phyloP scores from a whole-genome alignment of 306 rosid genomes.

The Malus fusca region DNA sequence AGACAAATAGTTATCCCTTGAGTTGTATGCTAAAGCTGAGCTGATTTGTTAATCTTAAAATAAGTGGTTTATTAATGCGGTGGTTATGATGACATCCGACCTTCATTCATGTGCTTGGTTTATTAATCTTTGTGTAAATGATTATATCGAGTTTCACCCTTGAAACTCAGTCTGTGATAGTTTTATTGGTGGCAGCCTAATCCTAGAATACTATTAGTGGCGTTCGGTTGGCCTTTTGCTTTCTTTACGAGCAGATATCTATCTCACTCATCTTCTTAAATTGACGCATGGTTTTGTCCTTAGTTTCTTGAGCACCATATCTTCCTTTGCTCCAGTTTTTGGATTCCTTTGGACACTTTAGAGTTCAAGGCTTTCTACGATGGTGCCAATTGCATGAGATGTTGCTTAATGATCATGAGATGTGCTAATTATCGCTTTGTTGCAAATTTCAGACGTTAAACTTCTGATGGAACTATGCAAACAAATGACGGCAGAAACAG shows the following conservation, averaged over 20 bases:
- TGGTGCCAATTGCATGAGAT: not conserved
- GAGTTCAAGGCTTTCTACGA: not conserved
- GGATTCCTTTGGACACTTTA: not conserved
- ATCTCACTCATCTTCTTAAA: not conserved
- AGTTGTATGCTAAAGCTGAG: not conserved
- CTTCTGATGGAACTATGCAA: constrained; percentile 37
- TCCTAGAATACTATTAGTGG: not conserved
- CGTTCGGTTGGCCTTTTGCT: not conserved
- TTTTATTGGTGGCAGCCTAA: not conserved
- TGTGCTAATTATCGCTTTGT: not conserved
- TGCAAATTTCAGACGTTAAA: constrained; percentile 61
- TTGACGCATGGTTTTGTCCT: not conserved
- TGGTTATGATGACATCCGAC: not conserved
- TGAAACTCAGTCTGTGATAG: not conserved
- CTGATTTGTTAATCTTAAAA: not conserved
- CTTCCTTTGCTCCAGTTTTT: not conserved
- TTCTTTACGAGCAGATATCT: not conserved
- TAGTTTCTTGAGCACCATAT: not conserved
- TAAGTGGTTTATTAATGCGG: not conserved
- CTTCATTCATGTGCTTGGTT: not conserved
- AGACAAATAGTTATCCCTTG: not conserved
- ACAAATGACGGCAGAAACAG: constrained; percentile 26
- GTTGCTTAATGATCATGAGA: not conserved
- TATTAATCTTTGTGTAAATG: not conserved
- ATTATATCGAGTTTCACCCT: not conserved